Evolutionary conservation across 208 protist genomes (phyloP).

Genomic region (Leishmania amazonensis): DNA sequence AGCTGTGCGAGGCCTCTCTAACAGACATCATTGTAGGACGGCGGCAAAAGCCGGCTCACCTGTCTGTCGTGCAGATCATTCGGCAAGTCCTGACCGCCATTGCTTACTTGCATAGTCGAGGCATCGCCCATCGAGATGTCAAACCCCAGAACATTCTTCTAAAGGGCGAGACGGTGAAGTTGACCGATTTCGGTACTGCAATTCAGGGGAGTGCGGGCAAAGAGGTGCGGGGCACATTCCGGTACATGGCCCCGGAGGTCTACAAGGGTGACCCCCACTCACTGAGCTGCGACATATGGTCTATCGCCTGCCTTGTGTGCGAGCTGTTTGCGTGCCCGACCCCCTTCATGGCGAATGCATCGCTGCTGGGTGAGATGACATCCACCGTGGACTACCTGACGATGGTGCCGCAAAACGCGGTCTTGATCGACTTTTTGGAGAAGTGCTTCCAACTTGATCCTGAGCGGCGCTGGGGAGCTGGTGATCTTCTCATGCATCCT

Average conservation of each 20-base stretch:
- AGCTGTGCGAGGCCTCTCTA: constrained; percentile 87
- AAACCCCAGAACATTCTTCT: constrained; percentile 98
- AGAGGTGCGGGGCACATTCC: constrained; percentile 89
- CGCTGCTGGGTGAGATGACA: constrained; percentile 68
- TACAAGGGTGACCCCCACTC: constrained; percentile 84
- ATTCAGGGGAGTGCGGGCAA: constrained; percentile 66
- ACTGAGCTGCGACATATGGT: constrained; percentile 92
- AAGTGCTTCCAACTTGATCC: constrained; percentile 82
- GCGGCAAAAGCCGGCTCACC: constrained; percentile 49
- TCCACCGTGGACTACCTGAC: constrained; percentile 51
- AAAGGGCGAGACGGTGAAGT: constrained; percentile 92
- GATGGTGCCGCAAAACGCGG: constrained; percentile 52
- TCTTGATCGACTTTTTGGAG: constrained; percentile 74
- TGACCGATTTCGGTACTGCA: constrained; percentile 98
- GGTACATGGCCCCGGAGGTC: constrained; percentile 94
- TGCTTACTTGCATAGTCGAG: constrained; percentile 96
- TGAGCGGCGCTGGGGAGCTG: constrained; percentile 57
- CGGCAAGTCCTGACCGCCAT: constrained; percentile 95
- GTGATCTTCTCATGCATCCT: constrained; percentile 72
- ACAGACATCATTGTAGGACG: constrained; percentile 74
- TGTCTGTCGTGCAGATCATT: constrained; percentile 86
- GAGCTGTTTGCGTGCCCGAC: constrained; percentile 86
- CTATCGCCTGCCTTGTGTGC: constrained; percentile 88
- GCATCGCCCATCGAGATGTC: constrained; percentile 98
- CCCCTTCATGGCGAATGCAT: constrained; percentile 77